Evolutionary conservation across 352 stramenopile genomes (phyloP).

Genomic region (Phytopythium aichiense): DNA sequence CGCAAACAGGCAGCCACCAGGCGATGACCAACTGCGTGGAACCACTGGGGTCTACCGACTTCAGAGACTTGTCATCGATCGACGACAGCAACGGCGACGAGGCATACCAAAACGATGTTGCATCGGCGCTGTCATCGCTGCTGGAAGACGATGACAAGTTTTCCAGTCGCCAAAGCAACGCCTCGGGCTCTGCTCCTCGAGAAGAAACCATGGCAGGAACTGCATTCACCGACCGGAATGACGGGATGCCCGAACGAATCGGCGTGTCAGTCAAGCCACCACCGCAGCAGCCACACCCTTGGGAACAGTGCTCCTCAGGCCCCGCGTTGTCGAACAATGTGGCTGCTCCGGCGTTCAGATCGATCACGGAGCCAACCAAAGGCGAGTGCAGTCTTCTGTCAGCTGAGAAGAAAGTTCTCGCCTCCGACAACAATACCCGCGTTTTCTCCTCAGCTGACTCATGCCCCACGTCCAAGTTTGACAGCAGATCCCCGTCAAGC

Average conservation of each 20-base stretch:
- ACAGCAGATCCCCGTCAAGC: not conserved
- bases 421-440: constrained; percentile 40
- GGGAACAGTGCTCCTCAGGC: not conserved
- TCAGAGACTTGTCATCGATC: not conserved
- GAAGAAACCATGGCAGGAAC: not conserved
- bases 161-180: not conserved
- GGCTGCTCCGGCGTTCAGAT: not conserved
- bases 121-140: constrained; percentile 7
- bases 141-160: constrained; percentile 11
- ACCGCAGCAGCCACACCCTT: not conserved
- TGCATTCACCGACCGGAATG: not conserved
- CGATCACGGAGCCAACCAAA: constrained; percentile 9
- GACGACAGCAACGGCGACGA: not conserved
- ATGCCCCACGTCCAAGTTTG: constrained; percentile 10
- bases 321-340: not conserved
- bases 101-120: constrained; percentile 1
- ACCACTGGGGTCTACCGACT: not conserved
- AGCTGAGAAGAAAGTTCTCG: constrained; percentile 42
- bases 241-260: not conserved
- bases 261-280: constrained; percentile 2
- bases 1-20: not conserved
- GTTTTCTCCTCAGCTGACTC: not conserved
- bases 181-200: not conserved
- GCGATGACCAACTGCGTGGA: not conserved
- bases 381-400: constrained; percentile 20